Evolutionary conservation across 2,329 filamentous ascomycete species (phyloP).

Genomic region (Allantophomopsis cytisporea): DNA sequence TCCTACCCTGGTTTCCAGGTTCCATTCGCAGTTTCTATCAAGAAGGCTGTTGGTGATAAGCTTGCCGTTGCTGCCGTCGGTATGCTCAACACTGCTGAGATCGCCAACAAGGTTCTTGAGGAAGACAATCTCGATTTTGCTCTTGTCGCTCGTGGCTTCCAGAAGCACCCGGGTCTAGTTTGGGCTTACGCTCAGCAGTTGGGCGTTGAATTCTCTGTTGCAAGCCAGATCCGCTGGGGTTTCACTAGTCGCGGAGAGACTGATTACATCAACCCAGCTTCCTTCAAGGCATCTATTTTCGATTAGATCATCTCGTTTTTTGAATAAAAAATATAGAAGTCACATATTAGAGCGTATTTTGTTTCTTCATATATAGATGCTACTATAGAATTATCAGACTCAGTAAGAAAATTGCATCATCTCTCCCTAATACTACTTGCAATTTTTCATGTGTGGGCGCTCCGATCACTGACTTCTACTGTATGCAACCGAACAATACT

Average conservation of each 20-base stretch:
- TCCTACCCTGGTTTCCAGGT: conserved; percentile 54
- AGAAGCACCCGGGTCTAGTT: conserved; percentile 40
- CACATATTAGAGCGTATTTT: neutral
- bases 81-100: conserved; percentile 24
- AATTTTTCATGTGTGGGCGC: too few relatives aligned
- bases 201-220: conserved; percentile 25
- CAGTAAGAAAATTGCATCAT: too few relatives aligned
- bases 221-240: conserved; percentile 37
- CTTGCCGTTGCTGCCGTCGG: conserved; percentile 29
- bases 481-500: too few relatives aligned
- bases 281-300: too few relatives aligned
- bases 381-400: too few relatives aligned
- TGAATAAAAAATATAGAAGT: neutral
- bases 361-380: too few relatives aligned
- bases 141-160: conserved; percentile 34
- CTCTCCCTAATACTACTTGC: too few relatives aligned
- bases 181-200: conserved; percentile 40
- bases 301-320: too few relatives aligned
- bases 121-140: conserved; percentile 31
- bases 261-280: too few relatives aligned
- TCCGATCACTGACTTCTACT: too few relatives aligned
- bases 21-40: conserved; percentile 52
- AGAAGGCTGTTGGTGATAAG: conserved; percentile 52
- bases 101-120: conserved; percentile 30
- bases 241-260: conserved; percentile 15